phyloP scores from a whole-genome alignment of 495 filamentous ascomycete species.

The Penicillium nucicola region DNA sequence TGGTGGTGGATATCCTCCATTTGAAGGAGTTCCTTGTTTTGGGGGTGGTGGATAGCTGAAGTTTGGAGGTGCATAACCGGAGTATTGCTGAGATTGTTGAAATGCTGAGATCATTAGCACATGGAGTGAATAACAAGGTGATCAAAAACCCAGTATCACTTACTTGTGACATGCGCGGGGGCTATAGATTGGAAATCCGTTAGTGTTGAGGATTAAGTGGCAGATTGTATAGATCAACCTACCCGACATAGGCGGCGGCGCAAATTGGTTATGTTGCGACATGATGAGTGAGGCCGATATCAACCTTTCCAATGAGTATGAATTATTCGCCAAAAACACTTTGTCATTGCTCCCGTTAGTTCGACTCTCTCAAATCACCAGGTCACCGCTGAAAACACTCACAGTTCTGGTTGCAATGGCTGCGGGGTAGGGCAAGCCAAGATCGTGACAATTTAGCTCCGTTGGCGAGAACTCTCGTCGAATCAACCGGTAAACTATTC shows the following conservation, averaged over 20 bases:
- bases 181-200: slow-evolving; percentile 1
- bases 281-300: not conserved
- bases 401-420: not conserved
- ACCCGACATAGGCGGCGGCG: slow-evolving; percentile 22
- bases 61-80: slow-evolving; percentile 30
- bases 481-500: not conserved
- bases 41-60: slow-evolving; percentile 40
- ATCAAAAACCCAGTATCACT: not conserved
- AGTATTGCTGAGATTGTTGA: slow-evolving; percentile 10
- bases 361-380: no score
- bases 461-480: no score
- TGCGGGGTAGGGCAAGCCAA: slow-evolving; percentile 3
- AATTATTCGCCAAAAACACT: no score
- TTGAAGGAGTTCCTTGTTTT: slow-evolving; percentile 24
- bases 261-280: slow-evolving; percentile 10
- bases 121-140: not conserved
- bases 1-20: slow-evolving; percentile 19
- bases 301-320: no score
- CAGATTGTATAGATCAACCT: not conserved
- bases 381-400: no score
- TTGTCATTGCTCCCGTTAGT: no score
- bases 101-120: slow-evolving; percentile 12
- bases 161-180: slow-evolving; percentile 24
- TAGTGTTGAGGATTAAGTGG: not conserved
- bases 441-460: no score